Evolutionary conservation across 345 rosid species (phyloP).

Genomic region (Microthlaspi erraticum): DNA sequence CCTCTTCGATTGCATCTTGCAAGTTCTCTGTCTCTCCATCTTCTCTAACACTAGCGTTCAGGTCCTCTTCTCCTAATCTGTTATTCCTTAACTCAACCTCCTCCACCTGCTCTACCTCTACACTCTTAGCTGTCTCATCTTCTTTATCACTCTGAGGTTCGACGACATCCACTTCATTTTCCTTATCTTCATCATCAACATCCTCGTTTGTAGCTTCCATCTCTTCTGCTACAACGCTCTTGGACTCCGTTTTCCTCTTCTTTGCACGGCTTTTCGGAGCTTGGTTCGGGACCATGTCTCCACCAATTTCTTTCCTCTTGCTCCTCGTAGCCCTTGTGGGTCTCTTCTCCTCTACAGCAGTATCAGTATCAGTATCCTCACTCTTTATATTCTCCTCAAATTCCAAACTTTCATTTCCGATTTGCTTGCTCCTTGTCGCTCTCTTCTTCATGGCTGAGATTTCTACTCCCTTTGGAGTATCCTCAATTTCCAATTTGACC

Average conservation of each 20-base stretch:
- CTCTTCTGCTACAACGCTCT: conserved; percentile 12
- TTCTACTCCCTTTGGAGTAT: conserved; percentile 25
- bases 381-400: conserved; percentile 14
- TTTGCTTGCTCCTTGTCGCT: conserved; percentile 45
- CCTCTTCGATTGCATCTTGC: not conserved
- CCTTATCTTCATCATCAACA: conserved; percentile 14
- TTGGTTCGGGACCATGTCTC: conserved; percentile 35
- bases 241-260: conserved; percentile 27
- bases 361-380: not conserved
- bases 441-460: conserved; percentile 32
- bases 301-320: conserved; percentile 41
- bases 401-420: conserved; percentile 7
- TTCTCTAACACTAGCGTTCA: conserved; percentile 22
- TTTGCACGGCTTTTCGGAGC: conserved; percentile 38
- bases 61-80: conserved; percentile 11
- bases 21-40: conserved; percentile 23
- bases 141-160: conserved; percentile 8
- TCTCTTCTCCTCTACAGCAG: conserved; percentile 22
- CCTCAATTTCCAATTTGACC: conserved; percentile 38
- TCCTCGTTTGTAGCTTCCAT: conserved; percentile 17
- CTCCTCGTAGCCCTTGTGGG: conserved; percentile 49
- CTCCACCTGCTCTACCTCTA: conserved; percentile 24
- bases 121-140: conserved; percentile 26
- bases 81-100: conserved; percentile 17
- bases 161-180: conserved; percentile 10